Base-by-base conservation (phyloP, 2,329 filamentous ascomycete species). In the Plectosphaerella cucumerina region DNA sequence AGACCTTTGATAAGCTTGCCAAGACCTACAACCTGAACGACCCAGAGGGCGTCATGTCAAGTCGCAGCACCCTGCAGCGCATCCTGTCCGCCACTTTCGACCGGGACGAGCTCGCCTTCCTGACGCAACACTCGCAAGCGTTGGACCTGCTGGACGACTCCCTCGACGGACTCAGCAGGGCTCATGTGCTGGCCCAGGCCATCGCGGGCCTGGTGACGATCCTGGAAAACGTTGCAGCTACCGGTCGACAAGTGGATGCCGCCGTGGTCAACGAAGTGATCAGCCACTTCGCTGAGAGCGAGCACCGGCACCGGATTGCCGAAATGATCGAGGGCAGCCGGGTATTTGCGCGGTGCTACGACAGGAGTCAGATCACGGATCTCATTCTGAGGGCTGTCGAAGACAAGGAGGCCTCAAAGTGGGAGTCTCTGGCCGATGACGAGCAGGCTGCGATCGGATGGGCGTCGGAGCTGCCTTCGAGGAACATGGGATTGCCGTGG, bases 401-500 rank as follows among this genome's bases (percentile, higher is more conserved):
- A 48, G 58, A 55, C 12, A 50, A 53, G 41, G 57, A 53, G 15
- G 51, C 41, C 4, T 18, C 49, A 22, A 6, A 42, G 17, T 18
- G 39, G 39, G 21, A 44, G 21, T 49, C 44, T 17, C 39, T 52
- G 17, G 34, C 47, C 3, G 53, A 58, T 17, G 59, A 58, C 21
- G 50, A 56, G 14, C 49, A 58, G 18, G 56, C 58, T 33, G 57
- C 54, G 18, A 62, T 63, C 20, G 59, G 60, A 43, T 62, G 60
- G 49, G 60, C 60, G 5, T 62, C 61, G 26, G 60, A 65, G 53
- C 57, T 65, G 33, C 60, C 61, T 12, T 62, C 63, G 44, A 61
- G 65, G 52, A 67, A 67, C 35, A 69, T 70, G 59, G 69, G 68
- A 1, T 42, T 68, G 50, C 67, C 67, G 1, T 64, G 67, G 58